Evolutionary conservation across 768 basidiomycete genomes (phyloP), one percentile per base, ranked within the genome.

Genomic region (Phaeotremella fagi): DNA sequence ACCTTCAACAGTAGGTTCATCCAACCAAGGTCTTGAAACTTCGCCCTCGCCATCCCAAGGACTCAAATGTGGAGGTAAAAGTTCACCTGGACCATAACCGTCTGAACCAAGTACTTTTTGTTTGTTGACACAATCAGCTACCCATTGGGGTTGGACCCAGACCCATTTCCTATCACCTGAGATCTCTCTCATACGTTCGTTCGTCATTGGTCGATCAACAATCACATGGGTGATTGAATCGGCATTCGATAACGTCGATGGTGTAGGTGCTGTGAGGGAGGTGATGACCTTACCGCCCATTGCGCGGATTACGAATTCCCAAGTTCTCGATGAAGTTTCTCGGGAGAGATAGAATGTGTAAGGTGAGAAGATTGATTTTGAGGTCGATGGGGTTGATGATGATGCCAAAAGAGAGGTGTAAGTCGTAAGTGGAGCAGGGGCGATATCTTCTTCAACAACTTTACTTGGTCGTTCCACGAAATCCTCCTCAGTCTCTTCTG

Each of bases 61-160:
- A 75, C 89, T 92, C 48, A 99, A 74, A 77, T 99, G 95, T 24
- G 95, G 91, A 2, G 95, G 95, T 27, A 97, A 81, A 1, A 82
- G 81, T 59, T 82, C 82, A 2, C 91, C 95, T 67, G 90, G 91
- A 22, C 78, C 80, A 70, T 98, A 98, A 24, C 81, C 79, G 55
- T 87, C 91, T 64, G 91, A 88, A 0, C 89, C 80, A 25, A 97
- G 79, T 54, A 94, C 80, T 72, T 82, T 87, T 9, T 85, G 84
- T 6, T 83, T 81, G 72, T 99, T 99, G 71, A 95, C 84, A 73
- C 88, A 95, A 72, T 99, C 95, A 29, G 90, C 88, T 27, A 95
- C 81, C 95, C 95, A 98, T 74, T 98, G 94, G 11, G 95, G 95
- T 74, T 98, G 95, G 16, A 98, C 81, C 73, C 87, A 89, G 69